Conservation (phyloP, 2,329 filamentous ascomycete genomes). For the Apiospora phragmitis region DNA sequence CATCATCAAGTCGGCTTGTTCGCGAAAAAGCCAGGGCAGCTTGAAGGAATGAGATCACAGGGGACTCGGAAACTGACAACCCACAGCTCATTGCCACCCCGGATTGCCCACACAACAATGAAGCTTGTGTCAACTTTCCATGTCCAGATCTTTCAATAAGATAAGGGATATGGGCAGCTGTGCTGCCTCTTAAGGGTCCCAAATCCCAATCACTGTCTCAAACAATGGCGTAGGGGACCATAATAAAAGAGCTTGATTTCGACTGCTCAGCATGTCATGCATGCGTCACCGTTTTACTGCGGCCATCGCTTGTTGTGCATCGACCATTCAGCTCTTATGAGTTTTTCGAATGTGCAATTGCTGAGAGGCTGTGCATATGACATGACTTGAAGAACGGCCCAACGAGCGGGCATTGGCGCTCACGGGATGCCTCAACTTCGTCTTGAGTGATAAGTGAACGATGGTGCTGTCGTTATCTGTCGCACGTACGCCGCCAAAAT, state of each 20-base stretch:
- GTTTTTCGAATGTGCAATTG: not conserved
- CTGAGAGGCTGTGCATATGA: not conserved
- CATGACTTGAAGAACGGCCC: not conserved
- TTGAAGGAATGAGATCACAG: not conserved
- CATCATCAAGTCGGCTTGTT: not conserved
- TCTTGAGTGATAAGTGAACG: not conserved
- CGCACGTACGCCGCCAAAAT: not conserved
- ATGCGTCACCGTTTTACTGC: not conserved
- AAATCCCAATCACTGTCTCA: not conserved
- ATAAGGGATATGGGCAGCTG: not conserved
- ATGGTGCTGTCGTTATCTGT: not conserved
- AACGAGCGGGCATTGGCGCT: not conserved
- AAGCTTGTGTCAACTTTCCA: not conserved
- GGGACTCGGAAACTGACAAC: not conserved
- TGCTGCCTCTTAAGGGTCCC: not conserved
- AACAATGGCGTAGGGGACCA: not conserved
- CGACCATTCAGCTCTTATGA: not conserved
- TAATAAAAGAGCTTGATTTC: not conserved
- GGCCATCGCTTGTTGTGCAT: not conserved
- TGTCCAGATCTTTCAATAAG: not conserved
- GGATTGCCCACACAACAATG: not conserved
- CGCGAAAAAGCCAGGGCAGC: not conserved
- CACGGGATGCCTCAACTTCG: not conserved
- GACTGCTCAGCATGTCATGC: not conserved
- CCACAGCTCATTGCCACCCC: not conserved